Conservation (phyloP, 371 early-diverging fungal genomes). For the Rhizopus delemar region DNA sequence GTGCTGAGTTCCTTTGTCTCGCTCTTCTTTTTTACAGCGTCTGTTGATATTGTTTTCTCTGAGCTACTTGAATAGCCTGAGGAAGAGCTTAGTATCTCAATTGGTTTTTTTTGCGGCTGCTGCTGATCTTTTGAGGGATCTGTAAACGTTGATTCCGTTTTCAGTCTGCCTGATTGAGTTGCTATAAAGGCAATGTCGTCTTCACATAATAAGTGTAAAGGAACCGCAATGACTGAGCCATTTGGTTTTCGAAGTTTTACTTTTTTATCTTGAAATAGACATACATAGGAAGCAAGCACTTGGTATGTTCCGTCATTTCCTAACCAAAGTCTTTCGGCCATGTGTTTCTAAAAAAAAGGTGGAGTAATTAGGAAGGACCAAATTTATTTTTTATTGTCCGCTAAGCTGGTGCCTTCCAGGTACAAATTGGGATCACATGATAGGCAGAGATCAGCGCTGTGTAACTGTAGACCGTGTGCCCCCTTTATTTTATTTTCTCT, state of each 20-base stretch:
- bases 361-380: too few species aligned
- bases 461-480: too few species aligned
- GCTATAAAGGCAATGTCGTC: slow-evolving; percentile 40
- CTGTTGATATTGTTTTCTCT: background rate
- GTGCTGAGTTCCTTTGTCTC: background rate
- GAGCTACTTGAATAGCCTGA: background rate
- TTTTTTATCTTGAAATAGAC: slow-evolving; percentile 42
- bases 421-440: too few species aligned
- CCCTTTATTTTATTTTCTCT: too few species aligned
- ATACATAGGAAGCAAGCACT: slow-evolving; percentile 37
- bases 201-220: slow-evolving; percentile 35
- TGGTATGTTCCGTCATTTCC: slow-evolving; percentile 44
- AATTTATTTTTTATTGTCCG: too few species aligned
- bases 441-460: too few species aligned
- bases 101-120: background rate
- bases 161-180: slow-evolving; percentile 7
- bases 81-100: background rate
- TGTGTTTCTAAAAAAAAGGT: background rate
- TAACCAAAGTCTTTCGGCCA: slow-evolving; percentile 30
- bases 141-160: background rate
- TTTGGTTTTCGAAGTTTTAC: slow-evolving; percentile 41
- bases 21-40: background rate
- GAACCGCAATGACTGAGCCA: slow-evolving; percentile 41
- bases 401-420: too few species aligned
- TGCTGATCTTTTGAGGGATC: background rate